Conservation (phyloP, 2,329 filamentous ascomycete genomes). For the Tolypocladium endophyticum region DNA sequence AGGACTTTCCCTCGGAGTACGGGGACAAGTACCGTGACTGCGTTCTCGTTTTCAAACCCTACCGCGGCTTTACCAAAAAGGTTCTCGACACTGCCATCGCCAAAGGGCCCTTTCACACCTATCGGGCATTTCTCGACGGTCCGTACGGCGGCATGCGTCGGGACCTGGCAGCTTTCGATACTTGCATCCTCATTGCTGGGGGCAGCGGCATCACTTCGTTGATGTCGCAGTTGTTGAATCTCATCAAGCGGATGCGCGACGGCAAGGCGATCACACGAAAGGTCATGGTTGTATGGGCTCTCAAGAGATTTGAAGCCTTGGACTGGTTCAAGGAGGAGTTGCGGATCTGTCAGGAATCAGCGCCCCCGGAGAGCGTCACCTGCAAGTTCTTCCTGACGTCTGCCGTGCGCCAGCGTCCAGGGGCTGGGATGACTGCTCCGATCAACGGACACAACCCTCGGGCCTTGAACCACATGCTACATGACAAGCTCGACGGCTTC, state of each 20-base stretch:
- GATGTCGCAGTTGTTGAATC: slow-evolving; percentile 78
- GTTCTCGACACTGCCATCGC: slow-evolving; percentile 75
- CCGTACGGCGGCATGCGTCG: slow-evolving; percentile 93
- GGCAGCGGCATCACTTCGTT: slow-evolving; percentile 92
- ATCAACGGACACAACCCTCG: slow-evolving; percentile 22
- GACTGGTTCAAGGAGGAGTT: slow-evolving; percentile 97
- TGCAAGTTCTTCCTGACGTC: slow-evolving; percentile 94
- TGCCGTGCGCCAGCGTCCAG: slow-evolving; percentile 31
- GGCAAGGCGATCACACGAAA: slow-evolving; percentile 87
- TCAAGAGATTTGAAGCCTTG: slow-evolving; percentile 86
- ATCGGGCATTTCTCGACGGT: slow-evolving; percentile 84
- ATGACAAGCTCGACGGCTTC: slow-evolving; percentile 80
- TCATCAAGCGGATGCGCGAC: slow-evolving; percentile 95
- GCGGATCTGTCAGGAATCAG: slow-evolving; percentile 80
- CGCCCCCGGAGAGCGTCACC: slow-evolving; percentile 77
- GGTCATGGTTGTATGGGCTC: slow-evolving; percentile 86
- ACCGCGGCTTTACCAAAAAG: slow-evolving; percentile 78
- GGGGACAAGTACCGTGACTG: slow-evolving; percentile 83
- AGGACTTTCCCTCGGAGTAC: slow-evolving; percentile 87
- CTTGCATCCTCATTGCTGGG: slow-evolving; percentile 84
- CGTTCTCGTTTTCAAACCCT: slow-evolving; percentile 83
- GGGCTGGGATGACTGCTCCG: slow-evolving; percentile 35
- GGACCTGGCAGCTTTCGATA: slow-evolving; percentile 84
- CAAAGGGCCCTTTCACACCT: slow-evolving; percentile 84
- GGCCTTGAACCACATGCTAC: slow-evolving; percentile 64